phyloP scores from a whole-genome alignment of 345 rosid genomes.

The Schrenkiella parvula region DNA sequence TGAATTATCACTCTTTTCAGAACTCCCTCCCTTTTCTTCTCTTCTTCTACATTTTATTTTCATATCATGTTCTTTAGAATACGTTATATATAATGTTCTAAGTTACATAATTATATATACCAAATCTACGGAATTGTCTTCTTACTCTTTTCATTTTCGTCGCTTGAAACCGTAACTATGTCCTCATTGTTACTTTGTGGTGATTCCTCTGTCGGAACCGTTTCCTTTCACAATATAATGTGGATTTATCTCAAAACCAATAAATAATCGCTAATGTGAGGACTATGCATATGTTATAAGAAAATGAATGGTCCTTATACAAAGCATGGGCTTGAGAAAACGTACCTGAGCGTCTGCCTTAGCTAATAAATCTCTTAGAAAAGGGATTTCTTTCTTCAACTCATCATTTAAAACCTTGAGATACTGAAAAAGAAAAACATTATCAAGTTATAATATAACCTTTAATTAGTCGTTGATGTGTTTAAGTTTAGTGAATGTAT shows the following conservation, averaged over 20 bases:
- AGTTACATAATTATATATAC: background rate
- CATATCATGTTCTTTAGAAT: background rate
- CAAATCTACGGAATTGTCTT: background rate
- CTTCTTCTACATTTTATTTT: conserved; percentile 39
- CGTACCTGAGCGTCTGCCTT: conserved; percentile 50
- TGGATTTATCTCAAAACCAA: background rate
- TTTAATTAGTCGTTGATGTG: background rate
- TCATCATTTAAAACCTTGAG: conserved; percentile 54
- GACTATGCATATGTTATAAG: background rate
- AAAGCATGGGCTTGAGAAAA: background rate
- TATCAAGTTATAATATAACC: background rate
- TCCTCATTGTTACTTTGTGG: conserved; percentile 28
- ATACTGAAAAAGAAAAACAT: conserved; percentile 41
- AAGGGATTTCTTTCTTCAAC: conserved; percentile 54
- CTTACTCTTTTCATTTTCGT: conserved; percentile 53
- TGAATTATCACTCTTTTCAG: conserved; percentile 67
- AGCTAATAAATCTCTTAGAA: conserved; percentile 46
- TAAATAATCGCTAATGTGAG: background rate
- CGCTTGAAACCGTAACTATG: conserved; percentile 26
- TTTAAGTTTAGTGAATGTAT: background rate
- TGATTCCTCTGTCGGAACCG: conserved; percentile 39
- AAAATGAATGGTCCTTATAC: background rate
- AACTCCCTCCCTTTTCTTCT: conserved; percentile 28
- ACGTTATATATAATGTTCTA: background rate
- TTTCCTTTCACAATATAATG: conserved; percentile 39